These are phyloP conservation scores for Leccinum pachyderme DNA, from an alignment of 1,284 basidiomycete species.

Conservation along the genomic window DNA sequence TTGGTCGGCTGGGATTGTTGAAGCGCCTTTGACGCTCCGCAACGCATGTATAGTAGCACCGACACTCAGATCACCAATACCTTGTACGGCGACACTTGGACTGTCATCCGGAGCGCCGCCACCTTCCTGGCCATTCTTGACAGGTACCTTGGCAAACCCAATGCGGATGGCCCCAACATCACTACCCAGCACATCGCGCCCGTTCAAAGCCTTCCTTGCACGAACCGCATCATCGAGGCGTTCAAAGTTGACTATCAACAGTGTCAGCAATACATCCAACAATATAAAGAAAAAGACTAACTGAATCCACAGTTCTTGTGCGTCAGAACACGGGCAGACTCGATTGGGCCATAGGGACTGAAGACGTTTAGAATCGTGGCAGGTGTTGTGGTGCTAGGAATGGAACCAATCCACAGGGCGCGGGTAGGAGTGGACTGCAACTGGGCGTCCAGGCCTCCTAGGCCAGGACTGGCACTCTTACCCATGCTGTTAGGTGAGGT, in stretches of 20 bases:
- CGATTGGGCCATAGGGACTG: conserved; percentile 95
- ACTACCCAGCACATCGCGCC: conserved; percentile 90
- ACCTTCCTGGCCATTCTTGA: conserved; percentile 77
- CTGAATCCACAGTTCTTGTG: conserved; percentile 97
- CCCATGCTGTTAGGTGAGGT: conserved; percentile 57
- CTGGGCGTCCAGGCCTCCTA: conserved; percentile 74
- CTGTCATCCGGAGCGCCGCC: conserved; percentile 59
- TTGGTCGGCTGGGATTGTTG: conserved; percentile 85
- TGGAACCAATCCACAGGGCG: conserved; percentile 94
- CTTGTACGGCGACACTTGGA: conserved; percentile 65
- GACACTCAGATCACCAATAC: conserved; percentile 76
- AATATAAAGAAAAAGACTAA: conserved; percentile 39
- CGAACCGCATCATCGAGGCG: conserved; percentile 93
- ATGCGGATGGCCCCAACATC: conserved; percentile 96
- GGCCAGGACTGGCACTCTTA: conserved; percentile 50
- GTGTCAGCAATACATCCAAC: conserved; percentile 4
- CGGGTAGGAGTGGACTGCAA: conserved; percentile 85
- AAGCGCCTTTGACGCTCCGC: conserved; percentile 81
- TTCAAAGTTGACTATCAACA: conserved; percentile 85
- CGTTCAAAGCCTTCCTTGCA: conserved; percentile 92
- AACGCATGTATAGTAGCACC: conserved; percentile 85
- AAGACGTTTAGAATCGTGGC: conserved; percentile 91
- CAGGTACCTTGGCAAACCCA: conserved; percentile 94
- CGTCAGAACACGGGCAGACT: conserved; percentile 91
- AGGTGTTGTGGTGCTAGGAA: conserved; percentile 90